These are phyloP conservation scores for Heliamphora exappendiculata DNA, from an alignment of 148 eudicot species.

Conservation along the genomic window DNA sequence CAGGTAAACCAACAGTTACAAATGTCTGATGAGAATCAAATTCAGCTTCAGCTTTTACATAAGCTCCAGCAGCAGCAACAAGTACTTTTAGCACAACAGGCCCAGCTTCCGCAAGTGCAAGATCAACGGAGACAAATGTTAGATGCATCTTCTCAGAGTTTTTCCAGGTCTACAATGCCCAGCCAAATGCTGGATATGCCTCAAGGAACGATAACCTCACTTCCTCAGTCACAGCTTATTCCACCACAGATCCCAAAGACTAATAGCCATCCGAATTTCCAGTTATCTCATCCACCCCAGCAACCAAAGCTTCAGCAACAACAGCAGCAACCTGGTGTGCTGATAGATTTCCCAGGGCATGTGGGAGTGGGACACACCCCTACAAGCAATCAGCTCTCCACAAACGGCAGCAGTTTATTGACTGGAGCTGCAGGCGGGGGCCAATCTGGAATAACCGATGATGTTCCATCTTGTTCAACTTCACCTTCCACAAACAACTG, in stretches of 20 bases:
- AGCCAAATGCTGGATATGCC: conserved; percentile 46
- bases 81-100: conserved; percentile 48
- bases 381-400: conserved; percentile 40
- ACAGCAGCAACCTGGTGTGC: conserved; percentile 34
- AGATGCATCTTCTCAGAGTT: conserved; percentile 53
- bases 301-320: conserved; percentile 42
- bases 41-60: conserved; percentile 63
- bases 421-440: conserved; percentile 47
- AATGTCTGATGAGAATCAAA: conserved; percentile 49
- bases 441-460: conserved; percentile 59
- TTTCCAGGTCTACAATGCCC: conserved; percentile 45
- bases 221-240: conserved; percentile 43
- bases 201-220: conserved; percentile 32
- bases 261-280: conserved; percentile 32
- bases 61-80: conserved; percentile 75
- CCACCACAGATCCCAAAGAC: conserved; percentile 43
- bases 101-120: conserved; percentile 40
- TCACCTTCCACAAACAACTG: conserved; percentile 83
- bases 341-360: conserved; percentile 42
- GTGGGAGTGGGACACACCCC: conserved; percentile 29
- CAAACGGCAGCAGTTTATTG: conserved; percentile 41
- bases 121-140: conserved; percentile 42
- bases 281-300: conserved; percentile 45
- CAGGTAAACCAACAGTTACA: conserved; percentile 47
- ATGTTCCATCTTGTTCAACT: conserved; percentile 77